Evolutionary conservation across 495 filamentous ascomycete species (phyloP), one percentile per base, ranked within the genome.

Genomic region (Podospora appendiculata): DNA sequence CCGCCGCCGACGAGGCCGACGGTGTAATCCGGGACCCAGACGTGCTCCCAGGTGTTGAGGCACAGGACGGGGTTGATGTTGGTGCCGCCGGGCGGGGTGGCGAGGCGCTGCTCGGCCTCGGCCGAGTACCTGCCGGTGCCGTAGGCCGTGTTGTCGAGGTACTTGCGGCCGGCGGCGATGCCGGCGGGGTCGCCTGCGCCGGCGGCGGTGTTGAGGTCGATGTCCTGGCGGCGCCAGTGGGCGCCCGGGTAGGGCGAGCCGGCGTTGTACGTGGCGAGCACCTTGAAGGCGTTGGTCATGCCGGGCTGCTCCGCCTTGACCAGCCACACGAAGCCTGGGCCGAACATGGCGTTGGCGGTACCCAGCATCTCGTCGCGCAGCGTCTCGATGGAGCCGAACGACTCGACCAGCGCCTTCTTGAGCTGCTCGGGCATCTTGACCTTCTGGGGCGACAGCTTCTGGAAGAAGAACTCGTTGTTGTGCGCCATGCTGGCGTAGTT

Each of bases 381-480:
- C 14, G 89, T 88, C 56, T 90, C 85, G 58, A 91, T 71, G 58
- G 85, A 89, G 60, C 85, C 83, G 72, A 95, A 97, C 47, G 81
- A 79, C 58, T 69, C 62, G 57, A 70, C 67, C 58, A 96, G 78
- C 40, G 61, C 59, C 4, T 4, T 8, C 42, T 55, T 53, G 13
- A 77, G 62, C 6, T 19, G 1, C 0, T 51, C 42, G 33, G 70
- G 66, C 33, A 77, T 71, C 19, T 58, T 43, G 47, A 61, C 56
- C 33, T 47, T 40, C 46, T 74, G 53, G 54, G 68, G 60, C 53
- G 82, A 78, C 46, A 80, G 58, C 56, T 74, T 77, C 35, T 63
- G 56, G 79, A 97, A 97, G 83, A 96, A 97, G 71, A 93, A 87
- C 69, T 93, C 83, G 76, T 96, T 96, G 80, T 97, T 96, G 75